These are phyloP conservation scores for Xylaria curta DNA, from an alignment of 495 filamentous ascomycete genomes.

Conservation along the genomic window DNA sequence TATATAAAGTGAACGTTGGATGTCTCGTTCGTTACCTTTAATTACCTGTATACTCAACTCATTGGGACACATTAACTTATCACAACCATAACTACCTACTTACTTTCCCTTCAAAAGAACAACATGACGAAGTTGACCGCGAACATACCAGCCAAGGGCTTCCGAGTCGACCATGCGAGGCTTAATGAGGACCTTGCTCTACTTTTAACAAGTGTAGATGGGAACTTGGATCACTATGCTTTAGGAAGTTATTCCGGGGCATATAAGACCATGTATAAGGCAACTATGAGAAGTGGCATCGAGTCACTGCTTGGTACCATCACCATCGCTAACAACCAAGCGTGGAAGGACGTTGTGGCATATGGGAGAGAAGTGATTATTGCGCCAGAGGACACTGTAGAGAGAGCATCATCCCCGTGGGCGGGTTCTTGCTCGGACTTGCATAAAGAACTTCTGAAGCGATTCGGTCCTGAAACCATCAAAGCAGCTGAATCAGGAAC, in stretches of 20 bases:
- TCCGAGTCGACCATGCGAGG: not conserved
- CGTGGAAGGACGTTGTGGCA: conserved; percentile 6
- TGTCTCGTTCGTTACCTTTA: not conserved
- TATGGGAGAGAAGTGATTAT: conserved; percentile 23
- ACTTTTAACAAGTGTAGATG: not conserved
- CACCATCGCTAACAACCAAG: conserved; percentile 6
- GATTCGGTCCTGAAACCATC: conserved; percentile 22
- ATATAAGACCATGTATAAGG: conserved; percentile 17
- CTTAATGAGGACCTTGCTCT: not conserved
- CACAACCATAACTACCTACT: not conserved
- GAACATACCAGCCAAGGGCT: not conserved
- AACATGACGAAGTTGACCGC: not conserved
- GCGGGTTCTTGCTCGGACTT: conserved; percentile 19
- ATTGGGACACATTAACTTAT: not conserved
- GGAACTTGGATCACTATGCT: conserved; percentile 5
- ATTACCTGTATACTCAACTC: not conserved
- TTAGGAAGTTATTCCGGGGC: conserved; percentile 17
- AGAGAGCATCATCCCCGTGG: conserved; percentile 14
- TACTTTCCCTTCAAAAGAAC: not conserved
- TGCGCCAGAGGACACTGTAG: conserved; percentile 3
- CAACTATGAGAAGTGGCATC: conserved; percentile 18
- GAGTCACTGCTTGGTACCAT: conserved; percentile 5
- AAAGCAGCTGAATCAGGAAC: conserved; percentile 4
- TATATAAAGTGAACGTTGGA: not conserved
- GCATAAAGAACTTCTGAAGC: conserved; percentile 18